Percentiles rank a stretch among this genome's conserved stretches.
Conservation (phyloP, 768 basidiomycete species). For the Rhodotorula taiwanensis region DNA sequence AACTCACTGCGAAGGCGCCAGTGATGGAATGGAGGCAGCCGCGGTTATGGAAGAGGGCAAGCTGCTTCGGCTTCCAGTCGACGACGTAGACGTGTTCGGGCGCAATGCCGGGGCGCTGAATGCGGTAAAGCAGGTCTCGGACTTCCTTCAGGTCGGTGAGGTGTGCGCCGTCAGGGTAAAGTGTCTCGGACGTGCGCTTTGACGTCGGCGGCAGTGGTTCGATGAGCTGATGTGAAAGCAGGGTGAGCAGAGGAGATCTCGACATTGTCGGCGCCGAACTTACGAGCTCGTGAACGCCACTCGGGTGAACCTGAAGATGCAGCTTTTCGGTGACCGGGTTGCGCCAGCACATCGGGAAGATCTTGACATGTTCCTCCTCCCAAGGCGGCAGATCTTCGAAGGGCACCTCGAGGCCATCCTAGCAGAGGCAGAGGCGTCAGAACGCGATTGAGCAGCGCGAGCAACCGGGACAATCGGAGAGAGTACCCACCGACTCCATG, state of each 20-base stretch:
- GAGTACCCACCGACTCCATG: slow-evolving; percentile 51
- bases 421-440: neutral
- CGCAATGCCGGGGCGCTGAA: slow-evolving; percentile 83
- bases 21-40: slow-evolving; percentile 73
- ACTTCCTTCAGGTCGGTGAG: slow-evolving; percentile 67
- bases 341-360: slow-evolving; percentile 79
- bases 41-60: slow-evolving; percentile 80
- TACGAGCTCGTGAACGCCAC: slow-evolving; percentile 25
- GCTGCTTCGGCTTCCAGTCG: slow-evolving; percentile 71
- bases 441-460: neutral
- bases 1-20: slow-evolving; percentile 61
- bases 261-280: neutral
- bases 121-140: slow-evolving; percentile 67
- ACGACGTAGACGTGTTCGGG: slow-evolving; percentile 80
- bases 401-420: slow-evolving; percentile 64
- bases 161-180: slow-evolving; percentile 76
- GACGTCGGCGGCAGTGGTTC: slow-evolving; percentile 63
- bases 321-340: slow-evolving; percentile 75
- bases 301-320: slow-evolving; percentile 79
- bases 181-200: slow-evolving; percentile 49
- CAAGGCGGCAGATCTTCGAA: slow-evolving; percentile 68
- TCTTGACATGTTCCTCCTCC: slow-evolving; percentile 68
- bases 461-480: neutral
- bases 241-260: slow-evolving; percentile 44
- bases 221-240: slow-evolving; percentile 60